These are phyloP conservation scores for Colletotrichum sublineola DNA, from an alignment of 2,329 filamentous ascomycete genomes.

Conservation along the genomic window DNA sequence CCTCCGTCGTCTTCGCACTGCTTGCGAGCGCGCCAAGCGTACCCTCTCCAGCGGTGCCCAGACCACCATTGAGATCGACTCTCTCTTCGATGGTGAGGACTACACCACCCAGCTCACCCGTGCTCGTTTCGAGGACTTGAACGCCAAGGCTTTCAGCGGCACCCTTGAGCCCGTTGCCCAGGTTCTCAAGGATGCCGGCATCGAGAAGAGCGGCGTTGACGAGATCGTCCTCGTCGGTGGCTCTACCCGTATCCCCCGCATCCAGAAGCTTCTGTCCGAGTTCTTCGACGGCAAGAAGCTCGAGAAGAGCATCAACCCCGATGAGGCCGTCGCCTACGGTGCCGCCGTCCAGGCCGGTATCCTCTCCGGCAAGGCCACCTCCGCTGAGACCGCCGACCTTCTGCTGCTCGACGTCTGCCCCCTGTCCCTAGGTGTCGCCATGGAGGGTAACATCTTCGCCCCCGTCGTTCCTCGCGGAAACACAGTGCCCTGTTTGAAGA, in stretches of 20 bases:
- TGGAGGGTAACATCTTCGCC: slow-evolving; percentile 99
- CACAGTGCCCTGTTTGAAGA: slow-evolving; percentile 85
- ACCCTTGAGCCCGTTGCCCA: slow-evolving; percentile 96
- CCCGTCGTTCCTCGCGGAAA: slow-evolving; percentile 87
- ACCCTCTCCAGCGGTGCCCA: slow-evolving; percentile 97
- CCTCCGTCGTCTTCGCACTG: slow-evolving; percentile 94
- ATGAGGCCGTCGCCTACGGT: slow-evolving; percentile 99
- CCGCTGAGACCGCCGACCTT: slow-evolving; percentile 92
- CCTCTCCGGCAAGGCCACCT: slow-evolving; percentile 96
- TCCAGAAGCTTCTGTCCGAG: slow-evolving; percentile 99
- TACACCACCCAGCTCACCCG: slow-evolving; percentile 98
- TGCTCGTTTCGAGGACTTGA: slow-evolving; percentile 98
- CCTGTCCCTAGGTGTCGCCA: slow-evolving; percentile 97
- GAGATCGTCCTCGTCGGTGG: slow-evolving; percentile 99
- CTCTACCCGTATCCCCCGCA: slow-evolving; percentile 97
- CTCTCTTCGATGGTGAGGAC: slow-evolving; percentile 97
- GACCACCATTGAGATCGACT: slow-evolving; percentile 98
- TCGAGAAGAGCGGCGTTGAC: slow-evolving; percentile 93
- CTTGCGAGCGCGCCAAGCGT: slow-evolving; percentile 99
- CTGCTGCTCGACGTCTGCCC: slow-evolving; percentile 96
- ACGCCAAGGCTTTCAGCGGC: slow-evolving; percentile 93
- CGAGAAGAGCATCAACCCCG: slow-evolving; percentile 99
- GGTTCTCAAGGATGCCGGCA: slow-evolving; percentile 91
- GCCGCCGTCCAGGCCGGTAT: slow-evolving; percentile 99
- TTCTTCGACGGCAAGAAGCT: slow-evolving; percentile 99